phyloP scores from a whole-genome alignment of 345 rosid genomes.

The Linum trigynum region DNA sequence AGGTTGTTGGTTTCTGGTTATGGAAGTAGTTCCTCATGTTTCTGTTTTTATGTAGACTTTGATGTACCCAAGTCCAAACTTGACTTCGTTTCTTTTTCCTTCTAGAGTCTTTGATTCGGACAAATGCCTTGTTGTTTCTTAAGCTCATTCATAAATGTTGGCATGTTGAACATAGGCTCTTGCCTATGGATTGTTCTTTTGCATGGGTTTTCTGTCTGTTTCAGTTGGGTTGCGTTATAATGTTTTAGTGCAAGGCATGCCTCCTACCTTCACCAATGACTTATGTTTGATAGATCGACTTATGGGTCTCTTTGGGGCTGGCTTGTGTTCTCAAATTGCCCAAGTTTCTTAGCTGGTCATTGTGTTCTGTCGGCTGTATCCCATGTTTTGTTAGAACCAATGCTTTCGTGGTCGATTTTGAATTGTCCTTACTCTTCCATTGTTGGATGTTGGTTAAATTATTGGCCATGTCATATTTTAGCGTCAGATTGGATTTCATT shows the following conservation, averaged over 20 bases:
- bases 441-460: not conserved
- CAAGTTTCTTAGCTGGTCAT: not conserved
- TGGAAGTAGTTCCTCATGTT: not conserved
- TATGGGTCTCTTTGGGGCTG: not conserved
- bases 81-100: not conserved
- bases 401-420: not conserved
- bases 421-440: not conserved
- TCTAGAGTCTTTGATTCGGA: not conserved
- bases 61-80: not conserved
- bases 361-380: not conserved
- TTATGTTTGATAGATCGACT: not conserved
- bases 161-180: not conserved
- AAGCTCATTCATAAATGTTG: not conserved
- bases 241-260: not conserved
- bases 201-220: not conserved
- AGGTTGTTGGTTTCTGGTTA: not conserved
- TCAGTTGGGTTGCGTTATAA: not conserved
- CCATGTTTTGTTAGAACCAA: not conserved
- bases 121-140: not conserved
- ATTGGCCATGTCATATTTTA: not conserved
- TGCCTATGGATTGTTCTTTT: not conserved
- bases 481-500: not conserved
- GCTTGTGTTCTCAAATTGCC: no score
- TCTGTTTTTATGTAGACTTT: not conserved
- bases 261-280: not conserved